These are phyloP conservation scores for Trichoderma lentiforme DNA, from an alignment of 2,329 filamentous ascomycete species.

Conservation along the genomic window DNA sequence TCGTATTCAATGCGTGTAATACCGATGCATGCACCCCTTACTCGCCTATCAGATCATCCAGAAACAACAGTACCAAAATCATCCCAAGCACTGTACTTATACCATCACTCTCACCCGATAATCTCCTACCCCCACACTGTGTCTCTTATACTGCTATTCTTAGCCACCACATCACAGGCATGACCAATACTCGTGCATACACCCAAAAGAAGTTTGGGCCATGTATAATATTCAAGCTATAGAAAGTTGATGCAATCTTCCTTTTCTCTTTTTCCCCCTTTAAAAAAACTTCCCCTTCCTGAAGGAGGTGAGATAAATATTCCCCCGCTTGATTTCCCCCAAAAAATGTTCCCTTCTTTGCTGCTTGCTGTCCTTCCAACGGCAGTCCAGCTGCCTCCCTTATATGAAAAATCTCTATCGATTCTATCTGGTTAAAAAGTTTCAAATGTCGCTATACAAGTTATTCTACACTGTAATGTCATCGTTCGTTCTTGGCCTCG, in stretches of 20 bases:
- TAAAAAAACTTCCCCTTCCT: not conserved
- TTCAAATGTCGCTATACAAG: slow-evolving; percentile 10
- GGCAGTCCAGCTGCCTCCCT: slow-evolving; percentile 17
- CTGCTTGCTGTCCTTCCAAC: not conserved
- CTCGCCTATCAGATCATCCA: not conserved
- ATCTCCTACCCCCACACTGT: not conserved
- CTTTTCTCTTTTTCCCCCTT: not conserved
- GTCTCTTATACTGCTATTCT: not conserved
- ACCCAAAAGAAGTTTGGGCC: not conserved
- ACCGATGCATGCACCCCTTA: not conserved
- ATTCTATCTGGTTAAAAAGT: not conserved
- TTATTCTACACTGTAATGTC: slow-evolving; percentile 2
- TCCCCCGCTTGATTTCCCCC: not conserved
- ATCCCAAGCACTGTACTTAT: not conserved
- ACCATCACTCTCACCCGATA: not conserved
- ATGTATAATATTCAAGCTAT: not conserved
- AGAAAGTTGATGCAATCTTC: not conserved
- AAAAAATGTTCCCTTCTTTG: not conserved
- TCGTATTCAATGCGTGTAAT: not conserved
- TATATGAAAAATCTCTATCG: slow-evolving; percentile 2
- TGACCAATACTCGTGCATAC: not conserved
- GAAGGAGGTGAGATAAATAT: not conserved
- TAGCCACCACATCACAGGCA: not conserved
- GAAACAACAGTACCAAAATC: not conserved
- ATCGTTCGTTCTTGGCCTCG: not conserved